Base-by-base conservation (phyloP, 352 stramenopile genomes). In the Globisporangium barbulae region DNA sequence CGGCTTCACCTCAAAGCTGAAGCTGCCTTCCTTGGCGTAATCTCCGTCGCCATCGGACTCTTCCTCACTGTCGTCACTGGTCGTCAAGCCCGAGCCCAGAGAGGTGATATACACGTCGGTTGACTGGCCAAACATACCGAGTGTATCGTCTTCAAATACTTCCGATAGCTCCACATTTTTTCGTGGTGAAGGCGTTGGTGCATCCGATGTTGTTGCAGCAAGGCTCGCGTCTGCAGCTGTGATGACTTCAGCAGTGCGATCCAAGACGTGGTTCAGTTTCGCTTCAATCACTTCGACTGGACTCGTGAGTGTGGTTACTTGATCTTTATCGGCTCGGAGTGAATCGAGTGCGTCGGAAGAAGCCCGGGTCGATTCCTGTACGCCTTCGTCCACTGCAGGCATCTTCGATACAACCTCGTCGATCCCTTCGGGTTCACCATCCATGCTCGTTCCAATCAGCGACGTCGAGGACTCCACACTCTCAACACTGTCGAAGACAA, bases 1-100 rank as follows among this genome's bases (percentile, higher is more conserved):
- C 71, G 66, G 35, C 35, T 82, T 73, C 61, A 88, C 67, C 44
- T 91, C 82, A 61, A 91, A 91, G 35, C 69, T 88, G 55, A 89
- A 70, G 33, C 47, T n/a, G n/a, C 19, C 37, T 44, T 72, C 69
- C 8, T 72, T 37, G 5, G 65, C 50, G 5, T 49, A 56, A 25
- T 64, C 56, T 19, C 67, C 63, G 9, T 68, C 61, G 6, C 67
- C 42, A 21, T 53, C 64, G 8, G 35, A 65, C 6, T n/a, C 67
- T 1, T 53, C 60, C 28, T 35, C 54, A 17, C 41, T 59, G 3
- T 70, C 64, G 15, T 61, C 39, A 10, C 59, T 62, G 19, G 61
- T 39, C 19, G 50, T 8, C 31, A 35, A 28, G 22, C 52, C 30
- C n/a, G 44, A 67, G 9, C 30, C 44, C 10, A 61, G 33, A 12